Percentiles rank a stretch among this genome's conserved stretches.
Evolutionary conservation across 805 yeast species (phyloP).

Genomic region (Myxozyma monticola): DNA sequence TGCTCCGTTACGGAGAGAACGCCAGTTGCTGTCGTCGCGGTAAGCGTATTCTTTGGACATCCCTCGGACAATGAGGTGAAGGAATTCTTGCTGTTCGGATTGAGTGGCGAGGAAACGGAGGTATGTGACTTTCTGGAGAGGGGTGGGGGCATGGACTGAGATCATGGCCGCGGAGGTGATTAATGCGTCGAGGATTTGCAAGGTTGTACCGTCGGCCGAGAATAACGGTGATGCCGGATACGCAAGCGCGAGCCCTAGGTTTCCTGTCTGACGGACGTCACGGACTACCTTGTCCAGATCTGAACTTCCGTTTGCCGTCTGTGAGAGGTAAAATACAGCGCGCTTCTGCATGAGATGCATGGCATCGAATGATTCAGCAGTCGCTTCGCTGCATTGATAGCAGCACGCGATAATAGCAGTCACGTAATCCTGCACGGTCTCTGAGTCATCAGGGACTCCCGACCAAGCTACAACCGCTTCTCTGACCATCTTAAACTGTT

Average conservation of each 20-base stretch:
- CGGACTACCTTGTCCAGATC: background rate
- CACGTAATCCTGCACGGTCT: conserved; percentile 31
- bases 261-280: background rate
- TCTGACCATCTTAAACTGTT: conserved; percentile 4
- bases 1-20: conserved; percentile 19
- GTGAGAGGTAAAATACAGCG: conserved; percentile 4
- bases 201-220: conserved; percentile 4
- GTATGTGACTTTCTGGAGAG: conserved; percentile 13
- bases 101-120: conserved; percentile 24
- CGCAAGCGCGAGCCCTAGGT: conserved; percentile 9
- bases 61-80: conserved; percentile 23
- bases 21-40: conserved; percentile 30
- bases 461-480: conserved; percentile 19
- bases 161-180: conserved; percentile 26
- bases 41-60: conserved; percentile 26
- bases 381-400: conserved; percentile 13
- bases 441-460: conserved; percentile 10
- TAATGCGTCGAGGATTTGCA: conserved; percentile 22
- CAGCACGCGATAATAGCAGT: conserved; percentile 22
- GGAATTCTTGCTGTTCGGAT: conserved; percentile 22
- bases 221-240: conserved; percentile 21
- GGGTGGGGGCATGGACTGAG: conserved; percentile 24
- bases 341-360: conserved; percentile 27
- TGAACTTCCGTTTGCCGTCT: background rate
- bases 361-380: conserved; percentile 13